phyloP scores from a whole-genome alignment of 2,329 filamentous ascomycete genomes.

The Cladosporium sp. region DNA sequence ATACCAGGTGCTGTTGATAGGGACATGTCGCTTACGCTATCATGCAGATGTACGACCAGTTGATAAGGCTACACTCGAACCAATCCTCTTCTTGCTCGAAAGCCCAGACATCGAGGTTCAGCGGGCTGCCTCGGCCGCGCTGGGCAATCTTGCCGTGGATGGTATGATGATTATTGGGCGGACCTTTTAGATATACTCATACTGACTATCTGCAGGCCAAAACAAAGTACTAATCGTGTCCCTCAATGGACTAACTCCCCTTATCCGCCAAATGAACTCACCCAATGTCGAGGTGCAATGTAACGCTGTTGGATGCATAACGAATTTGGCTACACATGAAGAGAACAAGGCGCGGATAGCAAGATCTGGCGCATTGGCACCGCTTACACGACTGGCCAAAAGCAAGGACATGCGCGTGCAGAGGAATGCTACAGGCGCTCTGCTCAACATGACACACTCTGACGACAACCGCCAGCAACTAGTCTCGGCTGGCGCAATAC shows the following conservation, averaged over 20 bases:
- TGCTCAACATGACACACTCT: conserved; percentile 99
- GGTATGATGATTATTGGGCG: conserved; percentile 54
- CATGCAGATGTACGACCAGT: conserved; percentile 87
- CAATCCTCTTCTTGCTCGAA: conserved; percentile 90
- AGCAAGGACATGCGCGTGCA: conserved; percentile 99
- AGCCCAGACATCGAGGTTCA: conserved; percentile 97
- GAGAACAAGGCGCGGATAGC: conserved; percentile 99
- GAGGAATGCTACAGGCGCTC: conserved; percentile 89
- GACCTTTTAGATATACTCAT: conserved; percentile 33
- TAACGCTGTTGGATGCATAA: conserved; percentile 98
- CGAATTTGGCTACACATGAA: conserved; percentile 94
- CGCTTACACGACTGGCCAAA: conserved; percentile 86
- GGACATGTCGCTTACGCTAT: conserved; percentile 14
- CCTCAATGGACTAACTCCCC: conserved; percentile 79
- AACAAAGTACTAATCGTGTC: conserved; percentile 97
- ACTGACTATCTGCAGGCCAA: conserved; percentile 65
- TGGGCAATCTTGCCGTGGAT: conserved; percentile 95
- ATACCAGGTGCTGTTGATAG: neutral
- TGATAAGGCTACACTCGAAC: conserved; percentile 88
- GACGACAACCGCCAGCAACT: conserved; percentile 98
- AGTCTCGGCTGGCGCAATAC: conserved; percentile 95
- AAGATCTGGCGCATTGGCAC: conserved; percentile 84
- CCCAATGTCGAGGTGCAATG: conserved; percentile 98
- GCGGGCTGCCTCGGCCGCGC: conserved; percentile 87
- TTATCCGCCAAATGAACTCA: conserved; percentile 98